Base-by-base conservation (phyloP, 306 rosid genomes). In the Rosa rugosa region DNA sequence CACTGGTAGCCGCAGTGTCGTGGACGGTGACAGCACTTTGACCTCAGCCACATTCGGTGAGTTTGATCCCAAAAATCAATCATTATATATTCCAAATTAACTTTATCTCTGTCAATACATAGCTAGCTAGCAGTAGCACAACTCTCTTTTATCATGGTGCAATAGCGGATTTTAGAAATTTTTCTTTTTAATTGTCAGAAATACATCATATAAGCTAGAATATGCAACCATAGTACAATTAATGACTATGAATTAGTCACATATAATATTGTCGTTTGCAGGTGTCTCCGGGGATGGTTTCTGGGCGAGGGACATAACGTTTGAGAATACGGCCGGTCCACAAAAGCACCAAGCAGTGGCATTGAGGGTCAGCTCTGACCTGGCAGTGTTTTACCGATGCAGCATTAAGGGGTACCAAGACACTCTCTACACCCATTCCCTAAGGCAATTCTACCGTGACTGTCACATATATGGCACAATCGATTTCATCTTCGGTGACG, bases 261-360 rank as follows among this genome's bases (percentile, higher is more conserved):
- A 18, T 8, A 6, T 53, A 6, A 18, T 2, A 20, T 18, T 17
- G 22, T 53, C 50, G 46, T 23, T 68, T 72, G 69, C 82, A 90
- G 94, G 90, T 69, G 89, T 90, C 62, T 86, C 88, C 0, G 93
- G 96, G 8, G 98, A 91, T 82, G 97, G 91, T 10, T 91, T 94
- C 38, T 94, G 90, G 97, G 96, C 90, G 7, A 81, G 89, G 50
- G 93, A 90, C 68, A 83, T 93, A 57, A 86, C 92, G 23, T 88
- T 91, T 40, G 94, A 90, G 88, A 94, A 94, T 92, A 87, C 83
- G 3, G 92, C 91, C 16, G 91, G 92, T 0, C 94, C 94, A 2
- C 76, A 78, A 1, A 89, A 84, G 77, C 89, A 90, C 38, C 92
- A 94, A 69, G 94, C 91, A 6, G 92, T 94, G 79, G 92, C 97